Conservation (phyloP, 164 flowering plant species). For the Sedum album region DNA sequence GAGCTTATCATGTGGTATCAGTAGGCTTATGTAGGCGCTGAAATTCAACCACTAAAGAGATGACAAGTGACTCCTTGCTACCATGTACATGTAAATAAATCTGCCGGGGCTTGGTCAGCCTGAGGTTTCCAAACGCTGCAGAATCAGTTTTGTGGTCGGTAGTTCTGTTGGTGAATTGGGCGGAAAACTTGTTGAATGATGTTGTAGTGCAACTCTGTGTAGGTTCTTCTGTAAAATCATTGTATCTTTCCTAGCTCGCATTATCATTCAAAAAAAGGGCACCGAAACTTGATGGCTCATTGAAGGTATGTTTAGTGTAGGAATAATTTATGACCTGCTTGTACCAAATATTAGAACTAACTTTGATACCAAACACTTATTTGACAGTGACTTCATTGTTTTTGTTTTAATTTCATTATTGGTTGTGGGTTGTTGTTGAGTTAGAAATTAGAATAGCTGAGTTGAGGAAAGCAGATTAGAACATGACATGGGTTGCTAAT, state of each 20-base stretch:
- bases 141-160: slow-evolving; percentile 2
- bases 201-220: background rate
- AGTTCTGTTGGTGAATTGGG: background rate
- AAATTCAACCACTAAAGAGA: background rate
- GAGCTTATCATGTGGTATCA: background rate
- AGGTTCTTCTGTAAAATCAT: background rate
- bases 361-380: background rate
- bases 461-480: too few species aligned
- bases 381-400: too few species aligned
- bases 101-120: background rate
- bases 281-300: background rate
- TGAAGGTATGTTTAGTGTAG: background rate
- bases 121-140: background rate
- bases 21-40: background rate
- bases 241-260: too few species aligned
- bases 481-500: too few species aligned
- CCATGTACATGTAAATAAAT: slow-evolving; percentile 5
- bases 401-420: too few species aligned
- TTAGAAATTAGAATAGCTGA: too few species aligned
- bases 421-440: too few species aligned
- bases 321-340: background rate
- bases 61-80: background rate
- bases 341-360: background rate
- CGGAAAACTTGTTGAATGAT: background rate
- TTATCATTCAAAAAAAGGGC: too few species aligned